Conservation (phyloP, 2,329 filamentous ascomycete species). For the Calonectria naviculata region DNA sequence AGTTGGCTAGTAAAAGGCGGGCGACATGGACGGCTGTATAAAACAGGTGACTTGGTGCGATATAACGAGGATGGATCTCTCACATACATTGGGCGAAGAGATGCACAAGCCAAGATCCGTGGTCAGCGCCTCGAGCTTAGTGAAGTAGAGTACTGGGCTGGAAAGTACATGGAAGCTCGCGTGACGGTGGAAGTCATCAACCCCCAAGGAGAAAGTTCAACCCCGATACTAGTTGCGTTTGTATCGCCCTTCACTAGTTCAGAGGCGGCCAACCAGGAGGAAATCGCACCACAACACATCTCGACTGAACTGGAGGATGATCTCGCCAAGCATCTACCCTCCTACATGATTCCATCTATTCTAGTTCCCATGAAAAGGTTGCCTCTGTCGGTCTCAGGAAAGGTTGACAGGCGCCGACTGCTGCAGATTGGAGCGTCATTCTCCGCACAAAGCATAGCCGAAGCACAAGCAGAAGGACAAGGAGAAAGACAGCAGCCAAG, state of each 20-base stretch:
- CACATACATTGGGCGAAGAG: conserved; percentile 61
- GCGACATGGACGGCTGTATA: conserved; percentile 47
- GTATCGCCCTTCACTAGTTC: not conserved
- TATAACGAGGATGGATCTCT: conserved; percentile 54
- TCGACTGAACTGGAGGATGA: not conserved
- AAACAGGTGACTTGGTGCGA: conserved; percentile 58
- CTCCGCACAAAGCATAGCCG: conserved; percentile 48
- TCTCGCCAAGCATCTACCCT: no score
- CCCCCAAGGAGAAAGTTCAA: not conserved
- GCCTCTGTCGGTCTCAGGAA: no score
- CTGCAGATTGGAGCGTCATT: no score
- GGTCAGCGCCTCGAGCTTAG: conserved; percentile 66
- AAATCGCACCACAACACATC: not conserved
- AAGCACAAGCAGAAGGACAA: conserved; percentile 24
- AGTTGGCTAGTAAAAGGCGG: conserved; percentile 7
- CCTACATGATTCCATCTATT: no score
- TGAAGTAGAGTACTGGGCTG: conserved; percentile 35
- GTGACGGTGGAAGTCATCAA: conserved; percentile 19
- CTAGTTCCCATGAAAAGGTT: no score
- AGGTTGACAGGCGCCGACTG: no score
- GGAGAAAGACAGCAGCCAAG: conserved; percentile 10
- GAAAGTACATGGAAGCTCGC: not conserved
- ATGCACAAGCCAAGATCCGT: conserved; percentile 68
- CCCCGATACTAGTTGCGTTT: conserved; percentile 2
- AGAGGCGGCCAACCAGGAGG: not conserved